Base-by-base conservation (phyloP, 148 eudicot genomes). In the Euryodendron excelsum region DNA sequence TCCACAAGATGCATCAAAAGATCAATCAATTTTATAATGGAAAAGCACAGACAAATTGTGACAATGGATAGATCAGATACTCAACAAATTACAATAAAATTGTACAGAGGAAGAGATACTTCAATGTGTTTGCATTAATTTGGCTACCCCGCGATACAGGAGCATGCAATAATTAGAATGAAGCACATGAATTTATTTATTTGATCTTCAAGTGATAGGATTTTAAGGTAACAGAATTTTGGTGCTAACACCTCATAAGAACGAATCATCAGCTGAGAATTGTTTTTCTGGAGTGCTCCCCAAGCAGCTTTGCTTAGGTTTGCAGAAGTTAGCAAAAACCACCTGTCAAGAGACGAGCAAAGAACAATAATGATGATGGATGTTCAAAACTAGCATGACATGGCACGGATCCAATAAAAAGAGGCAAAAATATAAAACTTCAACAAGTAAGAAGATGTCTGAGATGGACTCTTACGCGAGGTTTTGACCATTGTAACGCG, bases 261-360 rank as follows among this genome's bases (percentile, higher is more conserved):
- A 69, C 99, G 98, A 72, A 96, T 88, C 99, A 96, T 96, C 79
- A 96, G 73, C 90, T 96, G 97, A 73, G 98, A 82, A 81, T 86
- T 90, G 67, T 91, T 91, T 80, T 96, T 96, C 79, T 96, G 99
- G 59, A 96, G 97, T 20, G 98, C 89, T 69, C 99, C 99, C 98
- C 99, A 96, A 31, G 99, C 98, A 80, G 99, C 99, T 88, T 96
- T 96, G 87, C 99, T 96, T 80, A 93, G 94, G 81, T 96, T 96
- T 79, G 99, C 44, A 30, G 99, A 96, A 68, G 98, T 93, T 58
- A 96, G 90, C 88, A 96, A 80, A 77, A 96, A 88, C 99, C 99
- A 96, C 81, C 99, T 96, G 88, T 80, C 62, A 58, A 69, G 60
- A 1, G 60, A 37, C 8, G 55, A 20, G 14, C 0, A 9, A 80